phyloP scores from a whole-genome alignment of 345 rosid species.

The Citrus medica region DNA sequence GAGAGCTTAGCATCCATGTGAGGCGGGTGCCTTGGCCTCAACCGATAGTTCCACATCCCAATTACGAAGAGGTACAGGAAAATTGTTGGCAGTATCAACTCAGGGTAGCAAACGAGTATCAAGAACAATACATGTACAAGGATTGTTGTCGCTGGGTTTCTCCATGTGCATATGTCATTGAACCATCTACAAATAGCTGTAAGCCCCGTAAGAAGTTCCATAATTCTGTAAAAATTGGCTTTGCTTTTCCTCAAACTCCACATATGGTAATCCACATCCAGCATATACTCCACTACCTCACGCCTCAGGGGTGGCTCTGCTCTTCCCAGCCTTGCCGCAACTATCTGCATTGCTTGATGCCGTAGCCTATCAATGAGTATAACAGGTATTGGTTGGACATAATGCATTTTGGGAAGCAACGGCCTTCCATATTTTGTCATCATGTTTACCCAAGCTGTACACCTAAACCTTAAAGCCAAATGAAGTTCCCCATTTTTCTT shows the following conservation, averaged over 20 bases:
- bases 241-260: constrained; percentile 92
- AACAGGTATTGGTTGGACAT: constrained; percentile 73
- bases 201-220: constrained; percentile 66
- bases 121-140: constrained; percentile 75
- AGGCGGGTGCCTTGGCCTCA: constrained; percentile 82
- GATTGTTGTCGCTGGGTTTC: constrained; percentile 79
- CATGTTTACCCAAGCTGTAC: constrained; percentile 87
- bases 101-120: constrained; percentile 87
- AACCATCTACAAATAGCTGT: constrained; percentile 76
- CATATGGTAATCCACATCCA: constrained; percentile 91
- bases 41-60: constrained; percentile 93
- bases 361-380: constrained; percentile 71
- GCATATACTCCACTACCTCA: constrained; percentile 90
- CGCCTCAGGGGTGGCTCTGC: constrained; percentile 91
- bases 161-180: constrained; percentile 75
- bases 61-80: constrained; percentile 87
- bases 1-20: constrained; percentile 90
- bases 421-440: constrained; percentile 81
- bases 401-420: constrained; percentile 97
- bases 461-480: constrained; percentile 79
- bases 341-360: constrained; percentile 85
- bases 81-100: constrained; percentile 77
- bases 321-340: constrained; percentile 66
- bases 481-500: constrained; percentile 92
- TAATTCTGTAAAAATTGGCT: constrained; percentile 84